Conservation (phyloP, 345 rosid genomes). For the Gossypium thurberi region DNA sequence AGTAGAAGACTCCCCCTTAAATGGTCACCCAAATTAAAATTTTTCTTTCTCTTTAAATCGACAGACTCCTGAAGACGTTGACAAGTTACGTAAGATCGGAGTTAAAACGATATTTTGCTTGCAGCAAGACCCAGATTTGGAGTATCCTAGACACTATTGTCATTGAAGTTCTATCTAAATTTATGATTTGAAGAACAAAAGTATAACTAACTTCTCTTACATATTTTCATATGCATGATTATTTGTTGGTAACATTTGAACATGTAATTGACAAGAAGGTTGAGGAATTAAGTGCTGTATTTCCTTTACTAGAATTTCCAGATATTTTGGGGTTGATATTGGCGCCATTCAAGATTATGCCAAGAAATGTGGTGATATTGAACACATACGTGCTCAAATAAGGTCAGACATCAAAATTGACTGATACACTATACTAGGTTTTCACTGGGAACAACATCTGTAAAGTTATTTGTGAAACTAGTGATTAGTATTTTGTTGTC, state of each 20-base stretch:
- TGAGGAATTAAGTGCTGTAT: background rate
- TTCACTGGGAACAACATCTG: background rate
- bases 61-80: constrained; percentile 81
- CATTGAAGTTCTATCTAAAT: constrained; percentile 12
- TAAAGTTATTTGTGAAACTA: background rate
- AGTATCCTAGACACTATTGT: constrained; percentile 50
- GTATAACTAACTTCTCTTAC: background rate
- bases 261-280: background rate
- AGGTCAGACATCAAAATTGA: constrained; percentile 39
- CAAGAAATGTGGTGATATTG: constrained; percentile 40
- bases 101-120: constrained; percentile 91
- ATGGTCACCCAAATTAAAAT: background rate
- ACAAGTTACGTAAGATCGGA: constrained; percentile 73
- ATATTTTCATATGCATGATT: background rate
- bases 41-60: constrained; percentile 11
- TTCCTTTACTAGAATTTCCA: constrained; percentile 44
- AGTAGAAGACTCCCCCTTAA: background rate
- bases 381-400: constrained; percentile 82
- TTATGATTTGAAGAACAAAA: background rate
- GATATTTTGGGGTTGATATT: constrained; percentile 93
- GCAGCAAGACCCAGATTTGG: constrained; percentile 91
- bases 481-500: background rate
- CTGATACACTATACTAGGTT: background rate
- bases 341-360: constrained; percentile 68
- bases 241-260: background rate